A percentile compares a stretch with the other conserved stretches of the same genome.
Conservation (phyloP, 225 moss, liverwort and hornwort genomes). For the Thuidium tamariscinum region DNA sequence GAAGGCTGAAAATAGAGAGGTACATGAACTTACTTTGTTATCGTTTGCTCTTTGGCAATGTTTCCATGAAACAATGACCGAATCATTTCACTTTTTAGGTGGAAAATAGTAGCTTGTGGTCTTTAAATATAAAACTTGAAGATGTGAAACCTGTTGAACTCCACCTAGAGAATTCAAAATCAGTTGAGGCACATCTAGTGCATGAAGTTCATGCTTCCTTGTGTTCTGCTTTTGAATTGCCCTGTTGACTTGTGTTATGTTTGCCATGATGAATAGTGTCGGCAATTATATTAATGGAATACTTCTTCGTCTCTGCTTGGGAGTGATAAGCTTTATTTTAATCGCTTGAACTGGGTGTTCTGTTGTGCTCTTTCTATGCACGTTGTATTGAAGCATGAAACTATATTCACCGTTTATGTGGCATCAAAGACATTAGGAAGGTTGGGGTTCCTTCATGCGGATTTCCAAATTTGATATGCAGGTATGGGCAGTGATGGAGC, state of each 20-base stretch:
- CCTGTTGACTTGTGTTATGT: background rate
- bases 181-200: background rate
- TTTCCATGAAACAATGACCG: background rate
- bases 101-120: background rate
- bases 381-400: background rate
- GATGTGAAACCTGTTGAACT: background rate
- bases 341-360: background rate
- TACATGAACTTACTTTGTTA: background rate
- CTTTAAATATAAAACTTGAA: background rate
- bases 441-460: background rate
- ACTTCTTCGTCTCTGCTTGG: background rate
- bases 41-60: background rate
- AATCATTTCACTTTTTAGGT: background rate
- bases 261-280: background rate
- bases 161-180: background rate
- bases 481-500: slow-evolving; percentile 97
- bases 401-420: background rate
- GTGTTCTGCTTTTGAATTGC: background rate
- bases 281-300: background rate
- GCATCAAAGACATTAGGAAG: background rate
- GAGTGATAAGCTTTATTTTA: background rate
- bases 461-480: slow-evolving; percentile 7
- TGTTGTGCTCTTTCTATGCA: background rate
- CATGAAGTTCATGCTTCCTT: background rate
- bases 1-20: slow-evolving; percentile 59